Evolutionary conservation across 768 basidiomycete genomes (phyloP).

Genomic region (Boletales sp.): DNA sequence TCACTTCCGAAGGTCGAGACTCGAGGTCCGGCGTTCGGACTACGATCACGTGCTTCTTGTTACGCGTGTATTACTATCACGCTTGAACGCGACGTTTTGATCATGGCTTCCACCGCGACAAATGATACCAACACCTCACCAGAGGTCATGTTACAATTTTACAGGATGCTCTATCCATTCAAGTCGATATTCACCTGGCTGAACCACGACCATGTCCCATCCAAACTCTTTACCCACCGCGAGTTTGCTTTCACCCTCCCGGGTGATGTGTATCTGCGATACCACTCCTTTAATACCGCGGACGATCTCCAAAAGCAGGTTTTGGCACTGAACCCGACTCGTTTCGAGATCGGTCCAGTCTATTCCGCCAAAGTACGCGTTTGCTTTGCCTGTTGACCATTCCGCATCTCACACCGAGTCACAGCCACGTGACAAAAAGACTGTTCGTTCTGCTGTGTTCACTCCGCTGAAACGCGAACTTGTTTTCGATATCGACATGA

Average conservation of each 20-base stretch:
- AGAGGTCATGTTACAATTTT: slow-evolving; percentile 75
- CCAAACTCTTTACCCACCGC: slow-evolving; percentile 83
- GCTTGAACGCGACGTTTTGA: slow-evolving; percentile 2
- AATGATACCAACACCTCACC: slow-evolving; percentile 38
- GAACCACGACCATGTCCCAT: slow-evolving; percentile 82
- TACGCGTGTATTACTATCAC: slow-evolving; percentile 15
- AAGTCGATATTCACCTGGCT: slow-evolving; percentile 93
- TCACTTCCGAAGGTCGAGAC: no score
- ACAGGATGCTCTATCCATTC: slow-evolving; percentile 90
- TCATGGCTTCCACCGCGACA: slow-evolving; percentile 7
- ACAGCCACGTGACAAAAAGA: slow-evolving; percentile 88
- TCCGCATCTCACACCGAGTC: background rate
- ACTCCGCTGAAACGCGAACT: slow-evolving; percentile 82
- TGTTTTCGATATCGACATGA: slow-evolving; percentile 99
- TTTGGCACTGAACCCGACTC: slow-evolving; percentile 77
- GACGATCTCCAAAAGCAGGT: slow-evolving; percentile 94
- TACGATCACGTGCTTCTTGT: slow-evolving; percentile 11
- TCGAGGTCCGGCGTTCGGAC: background rate
- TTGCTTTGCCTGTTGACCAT: background rate
- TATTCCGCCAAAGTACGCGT: slow-evolving; percentile 80
- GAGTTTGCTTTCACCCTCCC: slow-evolving; percentile 94
- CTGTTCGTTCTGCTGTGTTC: slow-evolving; percentile 64
- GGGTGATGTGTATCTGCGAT: slow-evolving; percentile 90
- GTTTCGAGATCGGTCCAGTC: slow-evolving; percentile 96
- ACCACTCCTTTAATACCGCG: slow-evolving; percentile 80